Percentiles rank a stretch among this genome's conserved stretches.
phyloP scores from a whole-genome alignment of 163 green algal species.

The Volvox carteri region DNA sequence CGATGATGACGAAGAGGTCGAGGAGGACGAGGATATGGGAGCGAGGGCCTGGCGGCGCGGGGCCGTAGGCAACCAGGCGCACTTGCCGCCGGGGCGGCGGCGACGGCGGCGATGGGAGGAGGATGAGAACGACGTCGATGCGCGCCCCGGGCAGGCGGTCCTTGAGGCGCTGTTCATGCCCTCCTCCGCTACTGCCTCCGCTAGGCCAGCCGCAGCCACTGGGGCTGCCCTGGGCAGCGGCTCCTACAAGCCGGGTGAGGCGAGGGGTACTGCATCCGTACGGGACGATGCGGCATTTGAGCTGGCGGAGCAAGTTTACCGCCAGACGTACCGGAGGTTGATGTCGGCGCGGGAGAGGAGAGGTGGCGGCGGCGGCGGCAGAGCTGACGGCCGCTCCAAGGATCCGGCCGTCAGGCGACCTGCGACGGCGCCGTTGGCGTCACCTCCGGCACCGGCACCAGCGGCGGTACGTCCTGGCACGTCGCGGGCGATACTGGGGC shows the following conservation, averaged over 20 bases:
- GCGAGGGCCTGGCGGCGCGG: neutral
- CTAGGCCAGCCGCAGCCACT: constrained; percentile 13
- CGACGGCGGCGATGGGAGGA: neutral
- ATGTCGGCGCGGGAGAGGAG: neutral
- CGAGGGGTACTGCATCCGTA: neutral
- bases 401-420: neutral
- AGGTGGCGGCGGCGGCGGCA: neutral
- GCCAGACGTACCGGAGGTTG: neutral
- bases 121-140: neutral
- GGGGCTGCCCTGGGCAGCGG: too few species aligned
- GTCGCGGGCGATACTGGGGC: neutral
- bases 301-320: neutral
- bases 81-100: too few species aligned
- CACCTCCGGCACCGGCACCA: neutral
- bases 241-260: too few species aligned
- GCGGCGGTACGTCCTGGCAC: neutral
- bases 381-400: neutral
- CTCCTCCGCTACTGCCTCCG: too few species aligned
- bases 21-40: neutral
- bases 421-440: neutral
- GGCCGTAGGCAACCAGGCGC: too few species aligned
- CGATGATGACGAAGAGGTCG: constrained; percentile 6
- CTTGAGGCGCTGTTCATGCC: constrained; percentile 23
- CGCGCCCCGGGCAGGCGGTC: neutral
- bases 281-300: neutral